Evolutionary conservation across 2,329 filamentous ascomycete species (phyloP).

Genomic region (Geosmithia putterillii): DNA sequence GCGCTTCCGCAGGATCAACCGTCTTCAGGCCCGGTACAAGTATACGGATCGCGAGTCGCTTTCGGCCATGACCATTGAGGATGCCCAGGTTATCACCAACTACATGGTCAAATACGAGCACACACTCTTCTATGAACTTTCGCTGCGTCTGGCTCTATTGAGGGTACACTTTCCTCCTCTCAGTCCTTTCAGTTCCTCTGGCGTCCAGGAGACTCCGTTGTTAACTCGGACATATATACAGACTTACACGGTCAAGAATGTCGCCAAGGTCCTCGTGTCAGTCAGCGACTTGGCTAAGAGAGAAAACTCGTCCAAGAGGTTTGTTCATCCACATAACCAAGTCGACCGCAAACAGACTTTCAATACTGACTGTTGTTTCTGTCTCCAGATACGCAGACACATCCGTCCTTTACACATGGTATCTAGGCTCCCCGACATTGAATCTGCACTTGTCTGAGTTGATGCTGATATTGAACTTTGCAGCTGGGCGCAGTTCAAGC

Average conservation of each 20-base stretch:
- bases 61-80: constrained; percentile 25
- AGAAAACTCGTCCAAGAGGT: constrained; percentile 21
- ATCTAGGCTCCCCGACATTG: constrained; percentile 3
- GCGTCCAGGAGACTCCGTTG: too few species aligned
- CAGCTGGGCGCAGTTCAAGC: constrained; percentile 17
- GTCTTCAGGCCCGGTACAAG: constrained; percentile 14
- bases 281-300: constrained; percentile 21
- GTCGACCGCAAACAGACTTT: neutral
- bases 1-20: constrained; percentile 20
- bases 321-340: neutral
- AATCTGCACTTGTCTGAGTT: neutral
- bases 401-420: constrained; percentile 21
- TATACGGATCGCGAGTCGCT: constrained; percentile 22
- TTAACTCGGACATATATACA: constrained; percentile 6
- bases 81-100: constrained; percentile 31
- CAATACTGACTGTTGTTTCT: neutral
- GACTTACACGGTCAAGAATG: constrained; percentile 26
- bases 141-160: constrained; percentile 25
- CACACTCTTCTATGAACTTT: constrained; percentile 21
- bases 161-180: constrained; percentile 15
- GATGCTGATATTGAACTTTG: too few species aligned
- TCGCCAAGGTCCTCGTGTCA: constrained; percentile 21
- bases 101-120: constrained; percentile 20
- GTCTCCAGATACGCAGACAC: constrained; percentile 26
- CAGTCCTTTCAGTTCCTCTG: neutral